Evolutionary conservation across 2,329 filamentous ascomycete genomes (phyloP).

Genomic region (Clonostachys byssicola): DNA sequence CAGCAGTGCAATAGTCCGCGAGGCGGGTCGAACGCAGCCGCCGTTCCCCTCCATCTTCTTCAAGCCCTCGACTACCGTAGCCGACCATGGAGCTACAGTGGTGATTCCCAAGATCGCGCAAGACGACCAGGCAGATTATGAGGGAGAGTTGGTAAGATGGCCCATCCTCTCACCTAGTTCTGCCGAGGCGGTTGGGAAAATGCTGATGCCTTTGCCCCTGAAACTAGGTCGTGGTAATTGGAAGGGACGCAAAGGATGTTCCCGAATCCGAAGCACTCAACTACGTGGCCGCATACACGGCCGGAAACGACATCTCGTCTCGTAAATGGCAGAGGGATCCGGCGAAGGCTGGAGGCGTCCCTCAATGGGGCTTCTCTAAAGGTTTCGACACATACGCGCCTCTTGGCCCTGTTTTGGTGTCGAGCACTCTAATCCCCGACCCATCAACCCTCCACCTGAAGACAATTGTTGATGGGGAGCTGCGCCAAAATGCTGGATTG

Average conservation of each 20-base stretch:
- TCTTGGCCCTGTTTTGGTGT: slow-evolving; percentile 42
- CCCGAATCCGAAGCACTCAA: slow-evolving; percentile 12
- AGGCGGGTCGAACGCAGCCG: slow-evolving; percentile 44
- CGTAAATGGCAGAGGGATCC: slow-evolving; percentile 48
- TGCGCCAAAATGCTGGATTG: slow-evolving; percentile 34
- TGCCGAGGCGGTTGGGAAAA: slow-evolving; percentile 11
- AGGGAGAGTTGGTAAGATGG: slow-evolving; percentile 34
- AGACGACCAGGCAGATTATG: slow-evolving; percentile 42
- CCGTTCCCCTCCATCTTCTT: slow-evolving; percentile 46
- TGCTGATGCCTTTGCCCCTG: no score
- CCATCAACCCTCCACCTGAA: slow-evolving; percentile 33
- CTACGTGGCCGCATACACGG: slow-evolving; percentile 49
- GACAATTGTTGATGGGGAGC: slow-evolving; percentile 41
- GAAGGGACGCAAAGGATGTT: slow-evolving; percentile 29
- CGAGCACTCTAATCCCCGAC: slow-evolving; percentile 31
- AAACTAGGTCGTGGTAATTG: slow-evolving; percentile 32
- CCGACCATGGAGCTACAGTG: slow-evolving; percentile 27
- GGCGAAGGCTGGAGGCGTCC: slow-evolving; percentile 40
- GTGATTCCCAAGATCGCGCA: slow-evolving; percentile 43
- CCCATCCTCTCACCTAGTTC: slow-evolving; percentile 8
- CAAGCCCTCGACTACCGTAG: slow-evolving; percentile 39
- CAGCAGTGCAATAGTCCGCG: slow-evolving; percentile 46
- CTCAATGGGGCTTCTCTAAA: slow-evolving; percentile 54
- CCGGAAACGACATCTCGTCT: slow-evolving; percentile 50
- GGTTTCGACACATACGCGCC: slow-evolving; percentile 53